Conservation (phyloP, 495 filamentous ascomycete genomes). For the Penicillium crystallinum region DNA sequence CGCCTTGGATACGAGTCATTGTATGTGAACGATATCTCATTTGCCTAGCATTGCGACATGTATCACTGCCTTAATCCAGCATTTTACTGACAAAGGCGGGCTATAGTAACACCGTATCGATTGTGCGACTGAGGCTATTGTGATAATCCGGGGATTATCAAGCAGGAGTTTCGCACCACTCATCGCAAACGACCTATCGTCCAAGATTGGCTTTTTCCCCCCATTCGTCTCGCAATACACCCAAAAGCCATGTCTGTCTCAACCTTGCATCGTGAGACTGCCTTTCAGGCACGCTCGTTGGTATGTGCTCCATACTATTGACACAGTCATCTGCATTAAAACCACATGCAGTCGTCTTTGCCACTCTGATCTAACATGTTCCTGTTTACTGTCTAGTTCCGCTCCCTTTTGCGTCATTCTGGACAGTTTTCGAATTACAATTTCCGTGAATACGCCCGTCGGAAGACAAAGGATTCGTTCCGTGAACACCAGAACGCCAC, state of each 20-base stretch:
- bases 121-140: neutral
- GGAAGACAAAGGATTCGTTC: slow-evolving; percentile 84
- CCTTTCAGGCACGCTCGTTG: slow-evolving; percentile 67
- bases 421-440: slow-evolving; percentile 90
- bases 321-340: neutral
- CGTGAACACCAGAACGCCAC: slow-evolving; percentile 63
- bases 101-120: neutral
- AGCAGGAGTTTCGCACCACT: neutral
- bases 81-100: neutral
- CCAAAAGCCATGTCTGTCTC: slow-evolving; percentile 43
- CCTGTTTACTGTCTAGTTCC: slow-evolving; percentile 56
- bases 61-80: neutral
- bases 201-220: slow-evolving; percentile 37
- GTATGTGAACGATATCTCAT: neutral
- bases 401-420: slow-evolving; percentile 81
- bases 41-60: neutral
- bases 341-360: neutral
- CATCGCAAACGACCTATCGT: neutral
- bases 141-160: neutral
- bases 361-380: neutral
- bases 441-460: slow-evolving; percentile 92
- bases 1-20: neutral
- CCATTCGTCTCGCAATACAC: neutral
- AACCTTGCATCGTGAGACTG: slow-evolving; percentile 54
- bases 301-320: slow-evolving; percentile 48